These are phyloP conservation scores for Penicillium coprophilum DNA, from an alignment of 495 filamentous ascomycete species.

Conservation along the genomic window DNA sequence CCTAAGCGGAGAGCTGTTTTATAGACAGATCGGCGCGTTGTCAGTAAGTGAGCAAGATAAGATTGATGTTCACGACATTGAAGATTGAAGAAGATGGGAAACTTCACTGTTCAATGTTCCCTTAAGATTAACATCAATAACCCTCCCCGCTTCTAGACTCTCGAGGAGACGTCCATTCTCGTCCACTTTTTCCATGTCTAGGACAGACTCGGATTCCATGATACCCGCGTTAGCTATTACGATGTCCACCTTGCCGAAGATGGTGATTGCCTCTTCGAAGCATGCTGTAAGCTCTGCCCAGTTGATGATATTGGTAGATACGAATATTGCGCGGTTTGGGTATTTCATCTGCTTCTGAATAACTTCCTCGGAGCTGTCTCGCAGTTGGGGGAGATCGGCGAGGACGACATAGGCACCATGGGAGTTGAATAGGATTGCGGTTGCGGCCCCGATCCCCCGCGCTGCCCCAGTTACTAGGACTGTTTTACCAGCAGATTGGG, in stretches of 20 bases:
- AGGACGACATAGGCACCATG: conserved; percentile 33
- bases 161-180: conserved; percentile 23
- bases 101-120: conserved; percentile 36
- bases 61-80: neutral
- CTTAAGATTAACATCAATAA: conserved; percentile 39
- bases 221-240: conserved; percentile 72
- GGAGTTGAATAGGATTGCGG: conserved; percentile 25
- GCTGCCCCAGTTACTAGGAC: conserved; percentile 42
- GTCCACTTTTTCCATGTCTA: conserved; percentile 24
- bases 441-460: conserved; percentile 41
- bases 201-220: conserved; percentile 34
- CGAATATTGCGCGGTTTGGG: conserved; percentile 22
- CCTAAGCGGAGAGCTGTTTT: conserved; percentile 19
- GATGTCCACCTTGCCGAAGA: conserved; percentile 56
- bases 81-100: neutral
- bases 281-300: conserved; percentile 39
- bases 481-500: conserved; percentile 18
- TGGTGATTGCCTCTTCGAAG: conserved; percentile 53
- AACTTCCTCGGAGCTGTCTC: conserved; percentile 11
- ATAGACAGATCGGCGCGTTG: neutral
- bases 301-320: conserved; percentile 26
- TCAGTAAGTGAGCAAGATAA: neutral
- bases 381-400: conserved; percentile 25
- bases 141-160: conserved; percentile 19
- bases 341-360: conserved; percentile 11